A percentile compares a stretch with the other conserved stretches of the same genome.
phyloP scores from a whole-genome alignment of 768 basidiomycete genomes.

The Xerocomellus intermedius region DNA sequence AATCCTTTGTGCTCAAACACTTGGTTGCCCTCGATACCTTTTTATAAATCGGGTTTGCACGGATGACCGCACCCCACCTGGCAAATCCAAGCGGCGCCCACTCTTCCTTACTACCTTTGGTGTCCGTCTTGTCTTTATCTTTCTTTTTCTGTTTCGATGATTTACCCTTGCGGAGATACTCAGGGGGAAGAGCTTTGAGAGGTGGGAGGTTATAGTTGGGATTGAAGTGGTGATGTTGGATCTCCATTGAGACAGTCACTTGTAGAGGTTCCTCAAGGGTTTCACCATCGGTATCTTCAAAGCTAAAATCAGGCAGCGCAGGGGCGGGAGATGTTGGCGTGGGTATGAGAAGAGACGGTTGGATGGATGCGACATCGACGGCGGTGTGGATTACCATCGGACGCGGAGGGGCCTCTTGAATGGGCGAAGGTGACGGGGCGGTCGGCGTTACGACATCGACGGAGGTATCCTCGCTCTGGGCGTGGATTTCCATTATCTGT shows the following conservation, averaged over 20 bases:
- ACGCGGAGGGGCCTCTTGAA: constrained; percentile 3
- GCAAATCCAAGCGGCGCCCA: constrained; percentile 63
- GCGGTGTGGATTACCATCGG: constrained; percentile 27
- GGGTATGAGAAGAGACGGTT: constrained; percentile 34
- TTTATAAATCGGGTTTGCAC: constrained; percentile 74
- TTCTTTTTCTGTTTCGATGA: constrained; percentile 50
- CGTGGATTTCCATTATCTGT: background rate
- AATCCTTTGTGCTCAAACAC: constrained; percentile 76
- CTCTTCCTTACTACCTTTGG: constrained; percentile 58
- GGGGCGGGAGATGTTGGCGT: constrained; percentile 36
- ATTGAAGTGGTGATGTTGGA: constrained; percentile 39
- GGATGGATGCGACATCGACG: constrained; percentile 28
- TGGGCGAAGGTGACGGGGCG: background rate
- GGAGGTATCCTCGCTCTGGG: background rate
- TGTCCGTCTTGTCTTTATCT: constrained; percentile 49
- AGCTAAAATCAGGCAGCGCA: constrained; percentile 32
- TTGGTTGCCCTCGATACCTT: constrained; percentile 70
- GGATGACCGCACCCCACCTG: constrained; percentile 72
- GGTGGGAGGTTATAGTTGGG: constrained; percentile 55
- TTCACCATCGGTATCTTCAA: constrained; percentile 32
- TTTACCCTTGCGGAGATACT: constrained; percentile 51
- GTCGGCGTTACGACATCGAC: background rate
- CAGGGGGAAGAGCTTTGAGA: constrained; percentile 51
- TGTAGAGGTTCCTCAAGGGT: constrained; percentile 16
- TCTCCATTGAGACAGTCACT: constrained; percentile 14